A percentile compares a stretch with the other conserved stretches of the same genome.
phyloP scores from a whole-genome alignment of 1,139 yeast species.

The Trichomonascaceae sp. region DNA sequence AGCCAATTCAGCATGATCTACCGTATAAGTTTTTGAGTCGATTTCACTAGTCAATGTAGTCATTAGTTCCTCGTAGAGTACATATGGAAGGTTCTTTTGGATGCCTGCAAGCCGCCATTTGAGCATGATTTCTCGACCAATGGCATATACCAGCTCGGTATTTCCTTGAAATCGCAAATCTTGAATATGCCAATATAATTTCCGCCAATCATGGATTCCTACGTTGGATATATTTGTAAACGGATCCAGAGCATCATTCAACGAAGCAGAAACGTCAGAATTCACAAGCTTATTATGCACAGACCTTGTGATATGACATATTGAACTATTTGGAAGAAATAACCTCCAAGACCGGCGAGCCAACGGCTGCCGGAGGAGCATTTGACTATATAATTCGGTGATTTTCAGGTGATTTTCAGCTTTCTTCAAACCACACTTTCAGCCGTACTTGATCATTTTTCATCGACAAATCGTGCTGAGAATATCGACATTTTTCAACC shows the following conservation, averaged over 20 bases:
- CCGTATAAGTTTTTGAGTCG: background rate
- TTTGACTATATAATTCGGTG: background rate
- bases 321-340: background rate
- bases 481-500: background rate
- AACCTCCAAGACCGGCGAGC: background rate
- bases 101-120: conserved; percentile 3
- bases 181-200: conserved; percentile 1
- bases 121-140: background rate
- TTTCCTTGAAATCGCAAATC: conserved; percentile 4
- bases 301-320: background rate
- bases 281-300: background rate
- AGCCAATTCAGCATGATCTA: conserved; percentile 11
- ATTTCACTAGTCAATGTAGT: conserved; percentile 7
- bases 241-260: conserved; percentile 3
- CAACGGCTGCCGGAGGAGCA: background rate
- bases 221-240: conserved; percentile 1
- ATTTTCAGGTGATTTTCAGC: background rate
- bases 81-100: background rate
- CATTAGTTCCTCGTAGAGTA: conserved; percentile 5
- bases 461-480: background rate
- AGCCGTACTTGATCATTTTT: background rate
- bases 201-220: conserved; percentile 3
- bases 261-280: background rate
- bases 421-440: background rate
- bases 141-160: background rate